phyloP scores from a whole-genome alignment of 805 yeast species.

The Pichia membranifaciens region DNA sequence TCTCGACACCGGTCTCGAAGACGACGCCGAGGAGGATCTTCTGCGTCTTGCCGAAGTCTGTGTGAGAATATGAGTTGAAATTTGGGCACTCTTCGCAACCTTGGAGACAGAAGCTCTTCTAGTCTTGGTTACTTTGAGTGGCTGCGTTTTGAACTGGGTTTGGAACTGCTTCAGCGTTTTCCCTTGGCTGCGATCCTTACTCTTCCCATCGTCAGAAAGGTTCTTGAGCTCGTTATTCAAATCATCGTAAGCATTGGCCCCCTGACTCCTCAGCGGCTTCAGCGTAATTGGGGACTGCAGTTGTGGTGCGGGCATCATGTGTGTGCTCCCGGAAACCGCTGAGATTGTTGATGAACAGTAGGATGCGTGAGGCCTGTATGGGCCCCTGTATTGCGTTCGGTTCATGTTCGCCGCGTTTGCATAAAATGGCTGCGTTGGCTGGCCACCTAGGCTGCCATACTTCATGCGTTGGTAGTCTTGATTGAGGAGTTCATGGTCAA shows the following conservation, averaged over 20 bases:
- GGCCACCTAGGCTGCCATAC: no score
- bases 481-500: no score
- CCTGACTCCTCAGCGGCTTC: neutral
- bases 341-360: neutral
- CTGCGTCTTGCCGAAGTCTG: neutral
- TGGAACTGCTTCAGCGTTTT: conserved; percentile 4
- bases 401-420: no score
- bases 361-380: no score
- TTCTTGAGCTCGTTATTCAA: conserved; percentile 4
- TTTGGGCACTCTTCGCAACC: conserved; percentile 7
- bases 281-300: neutral
- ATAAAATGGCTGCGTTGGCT: neutral
- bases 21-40: conserved; percentile 2
- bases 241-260: conserved; percentile 6
- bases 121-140: conserved; percentile 8
- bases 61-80: no score
- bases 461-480: no score
- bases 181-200: neutral
- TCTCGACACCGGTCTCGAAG: conserved; percentile 1
- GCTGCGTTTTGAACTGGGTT: conserved; percentile 4
- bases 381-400: no score
- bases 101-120: conserved; percentile 11
- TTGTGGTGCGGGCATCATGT: neutral
- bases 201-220: neutral
- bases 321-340: neutral